Percentiles rank a stretch among this genome's conserved stretches.
Evolutionary conservation across 352 stramenopile species (phyloP).

Genomic region (Phytophthora pluvialis): DNA sequence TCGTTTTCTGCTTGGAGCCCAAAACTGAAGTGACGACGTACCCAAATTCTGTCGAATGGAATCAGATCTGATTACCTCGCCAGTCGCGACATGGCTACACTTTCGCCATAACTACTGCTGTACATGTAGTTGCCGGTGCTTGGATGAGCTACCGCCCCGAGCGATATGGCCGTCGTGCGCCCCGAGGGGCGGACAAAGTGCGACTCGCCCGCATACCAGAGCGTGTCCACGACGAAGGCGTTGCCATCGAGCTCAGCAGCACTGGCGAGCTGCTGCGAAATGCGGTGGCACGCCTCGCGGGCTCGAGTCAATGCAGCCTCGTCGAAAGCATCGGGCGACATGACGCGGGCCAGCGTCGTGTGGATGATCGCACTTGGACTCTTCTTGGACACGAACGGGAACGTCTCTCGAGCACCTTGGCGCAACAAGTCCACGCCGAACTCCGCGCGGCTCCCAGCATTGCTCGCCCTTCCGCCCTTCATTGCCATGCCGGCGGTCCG

Average conservation of each 20-base stretch:
- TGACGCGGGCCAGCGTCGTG: conserved; percentile 60
- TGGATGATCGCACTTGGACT: conserved; percentile 53
- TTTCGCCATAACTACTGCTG: too few relatives aligned
- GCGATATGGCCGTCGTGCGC: conserved; percentile 42
- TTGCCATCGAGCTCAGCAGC: background rate
- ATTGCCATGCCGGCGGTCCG: background rate
- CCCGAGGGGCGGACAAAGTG: conserved; percentile 57
- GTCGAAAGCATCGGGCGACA: conserved; percentile 42
- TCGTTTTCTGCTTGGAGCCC: conserved; percentile 26
- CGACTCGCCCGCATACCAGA: conserved; percentile 71
- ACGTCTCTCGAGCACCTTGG: conserved; percentile 39
- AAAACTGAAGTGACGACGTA: conserved; percentile 28
- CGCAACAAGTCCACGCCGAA: conserved; percentile 59
- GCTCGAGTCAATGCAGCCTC: conserved; percentile 35
- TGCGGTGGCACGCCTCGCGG: conserved; percentile 39
- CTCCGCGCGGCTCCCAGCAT: conserved; percentile 30
- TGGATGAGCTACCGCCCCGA: conserved; percentile 11
- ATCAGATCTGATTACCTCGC: background rate
- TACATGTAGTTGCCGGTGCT: too few relatives aligned
- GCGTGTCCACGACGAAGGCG: conserved; percentile 38
- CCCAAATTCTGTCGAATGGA: background rate
- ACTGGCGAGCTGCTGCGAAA: conserved; percentile 43
- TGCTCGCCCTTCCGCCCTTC: background rate
- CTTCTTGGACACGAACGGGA: conserved; percentile 43
- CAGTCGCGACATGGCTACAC: conserved; percentile 19